Evolutionary conservation across 2,329 filamentous ascomycete genomes (phyloP).

Genomic region (Myriosclerotinia scirpicola): DNA sequence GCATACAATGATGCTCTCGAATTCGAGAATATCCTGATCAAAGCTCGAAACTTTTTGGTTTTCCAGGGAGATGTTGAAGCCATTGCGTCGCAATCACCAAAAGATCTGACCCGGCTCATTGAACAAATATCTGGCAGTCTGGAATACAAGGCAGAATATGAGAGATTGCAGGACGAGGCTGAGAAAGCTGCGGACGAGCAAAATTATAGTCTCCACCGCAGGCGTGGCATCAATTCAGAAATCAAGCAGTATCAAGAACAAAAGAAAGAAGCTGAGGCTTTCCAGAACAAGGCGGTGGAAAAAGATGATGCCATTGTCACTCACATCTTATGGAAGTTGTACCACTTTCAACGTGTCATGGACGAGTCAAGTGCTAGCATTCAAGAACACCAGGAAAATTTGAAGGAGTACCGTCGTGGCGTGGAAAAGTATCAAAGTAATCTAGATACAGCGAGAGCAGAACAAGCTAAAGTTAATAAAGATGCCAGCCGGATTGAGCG

Average conservation of each 20-base stretch:
- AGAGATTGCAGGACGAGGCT: conserved; percentile 79
- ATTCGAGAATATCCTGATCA: conserved; percentile 94
- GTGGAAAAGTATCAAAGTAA: conserved; percentile 80
- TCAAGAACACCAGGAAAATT: conserved; percentile 87
- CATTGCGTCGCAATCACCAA: conserved; percentile 91
- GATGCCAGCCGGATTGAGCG: conserved; percentile 81
- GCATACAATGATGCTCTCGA: conserved; percentile 94
- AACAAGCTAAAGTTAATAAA: conserved; percentile 75
- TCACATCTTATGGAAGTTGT: conserved; percentile 95
- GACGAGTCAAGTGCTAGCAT: conserved; percentile 89
- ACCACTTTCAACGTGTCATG: conserved; percentile 90
- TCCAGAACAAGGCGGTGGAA: conserved; percentile 85
- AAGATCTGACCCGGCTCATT: conserved; percentile 88
- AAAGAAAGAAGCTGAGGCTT: conserved; percentile 92
- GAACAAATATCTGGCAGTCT: conserved; percentile 97
- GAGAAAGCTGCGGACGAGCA: conserved; percentile 88
- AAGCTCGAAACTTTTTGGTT: conserved; percentile 94
- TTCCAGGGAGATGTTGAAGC: conserved; percentile 98
- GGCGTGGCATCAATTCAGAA: conserved; percentile 93
- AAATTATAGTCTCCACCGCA: conserved; percentile 81
- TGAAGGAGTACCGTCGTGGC: conserved; percentile 87
- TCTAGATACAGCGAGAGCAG: conserved; percentile 77
- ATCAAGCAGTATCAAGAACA: conserved; percentile 98
- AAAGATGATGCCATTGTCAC: conserved; percentile 88
- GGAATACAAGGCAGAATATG: conserved; percentile 93